phyloP scores from a whole-genome alignment of 768 basidiomycete species.

The Suillus placidus region DNA sequence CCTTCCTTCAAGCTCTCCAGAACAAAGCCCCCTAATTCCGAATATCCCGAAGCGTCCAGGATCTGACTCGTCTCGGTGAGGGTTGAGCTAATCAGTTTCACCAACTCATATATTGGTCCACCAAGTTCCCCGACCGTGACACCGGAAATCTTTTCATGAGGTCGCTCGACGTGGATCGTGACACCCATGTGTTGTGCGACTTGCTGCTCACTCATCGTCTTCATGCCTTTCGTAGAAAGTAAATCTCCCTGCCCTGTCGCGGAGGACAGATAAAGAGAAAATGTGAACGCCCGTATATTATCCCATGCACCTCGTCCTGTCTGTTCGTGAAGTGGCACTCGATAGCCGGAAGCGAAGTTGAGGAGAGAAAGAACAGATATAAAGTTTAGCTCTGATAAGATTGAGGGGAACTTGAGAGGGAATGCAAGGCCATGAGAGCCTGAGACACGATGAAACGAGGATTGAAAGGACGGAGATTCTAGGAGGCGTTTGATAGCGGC shows the following conservation, averaged over 20 bases:
- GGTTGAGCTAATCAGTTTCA: constrained; percentile 62
- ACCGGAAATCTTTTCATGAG: constrained; percentile 70
- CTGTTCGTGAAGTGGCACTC: constrained; percentile 67
- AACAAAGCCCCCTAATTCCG: constrained; percentile 75
- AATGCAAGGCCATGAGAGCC: constrained; percentile 69
- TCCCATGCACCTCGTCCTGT: constrained; percentile 86
- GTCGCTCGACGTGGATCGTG: constrained; percentile 65
- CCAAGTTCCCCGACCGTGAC: constrained; percentile 75
- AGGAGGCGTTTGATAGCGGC: constrained; percentile 64
- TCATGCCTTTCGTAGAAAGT: constrained; percentile 71
- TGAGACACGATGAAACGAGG: constrained; percentile 64
- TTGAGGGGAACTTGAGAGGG: constrained; percentile 78
- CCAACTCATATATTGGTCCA: constrained; percentile 73
- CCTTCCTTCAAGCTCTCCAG: constrained; percentile 65
- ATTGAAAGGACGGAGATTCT: constrained; percentile 62
- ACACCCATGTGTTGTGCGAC: constrained; percentile 78
- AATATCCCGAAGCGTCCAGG: constrained; percentile 61
- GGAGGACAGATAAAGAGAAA: constrained; percentile 73
- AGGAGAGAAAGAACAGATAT: constrained; percentile 77
- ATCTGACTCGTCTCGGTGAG: constrained; percentile 75
- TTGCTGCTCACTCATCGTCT: constrained; percentile 49
- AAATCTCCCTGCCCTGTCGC: constrained; percentile 55
- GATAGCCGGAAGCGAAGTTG: constrained; percentile 85
- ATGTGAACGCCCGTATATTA: constrained; percentile 72
- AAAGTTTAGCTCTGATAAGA: constrained; percentile 77